Evolutionary conservation across 208 protist genomes (phyloP).

Genomic region (Acanthamoeba castellanii): DNA sequence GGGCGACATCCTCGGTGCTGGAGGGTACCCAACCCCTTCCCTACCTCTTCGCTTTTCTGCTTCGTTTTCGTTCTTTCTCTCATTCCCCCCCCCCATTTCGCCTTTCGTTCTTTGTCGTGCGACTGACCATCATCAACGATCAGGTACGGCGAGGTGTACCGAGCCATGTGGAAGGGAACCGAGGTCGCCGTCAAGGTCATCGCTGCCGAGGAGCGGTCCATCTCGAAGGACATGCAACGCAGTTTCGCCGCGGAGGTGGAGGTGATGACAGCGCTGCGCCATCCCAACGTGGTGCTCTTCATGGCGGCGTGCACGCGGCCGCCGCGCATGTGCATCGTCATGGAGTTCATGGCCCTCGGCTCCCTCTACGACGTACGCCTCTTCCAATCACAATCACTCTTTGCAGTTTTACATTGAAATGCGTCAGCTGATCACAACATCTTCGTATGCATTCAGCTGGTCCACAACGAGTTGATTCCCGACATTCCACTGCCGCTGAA

Average conservation of each 20-base stretch:
- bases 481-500: conserved; percentile 49
- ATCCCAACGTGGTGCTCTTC: conserved; percentile 61
- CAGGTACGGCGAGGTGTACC: conserved; percentile 21
- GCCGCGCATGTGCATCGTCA: conserved; percentile 26
- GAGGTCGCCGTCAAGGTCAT: conserved; percentile 64
- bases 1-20: not conserved
- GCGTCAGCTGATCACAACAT: too few relatives aligned
- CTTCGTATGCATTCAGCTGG: too few relatives aligned
- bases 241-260: not conserved
- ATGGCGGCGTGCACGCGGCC: conserved; percentile 39
- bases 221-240: conserved; percentile 7
- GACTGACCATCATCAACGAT: too few relatives aligned
- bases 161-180: conserved; percentile 45
- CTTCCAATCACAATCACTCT: not conserved
- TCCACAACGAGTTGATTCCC: conserved; percentile 21
- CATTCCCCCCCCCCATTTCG: too few relatives aligned
- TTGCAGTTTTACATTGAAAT: too few relatives aligned
- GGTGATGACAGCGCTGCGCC: conserved; percentile 26
- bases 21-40: not conserved
- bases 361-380: not conserved
- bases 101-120: too few relatives aligned
- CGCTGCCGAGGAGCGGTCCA: not conserved
- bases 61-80: not conserved
- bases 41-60: not conserved
- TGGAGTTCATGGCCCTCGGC: conserved; percentile 8